Evolutionary conservation across 768 basidiomycete genomes (phyloP).

Genomic region (Coprinellus micaceus): DNA sequence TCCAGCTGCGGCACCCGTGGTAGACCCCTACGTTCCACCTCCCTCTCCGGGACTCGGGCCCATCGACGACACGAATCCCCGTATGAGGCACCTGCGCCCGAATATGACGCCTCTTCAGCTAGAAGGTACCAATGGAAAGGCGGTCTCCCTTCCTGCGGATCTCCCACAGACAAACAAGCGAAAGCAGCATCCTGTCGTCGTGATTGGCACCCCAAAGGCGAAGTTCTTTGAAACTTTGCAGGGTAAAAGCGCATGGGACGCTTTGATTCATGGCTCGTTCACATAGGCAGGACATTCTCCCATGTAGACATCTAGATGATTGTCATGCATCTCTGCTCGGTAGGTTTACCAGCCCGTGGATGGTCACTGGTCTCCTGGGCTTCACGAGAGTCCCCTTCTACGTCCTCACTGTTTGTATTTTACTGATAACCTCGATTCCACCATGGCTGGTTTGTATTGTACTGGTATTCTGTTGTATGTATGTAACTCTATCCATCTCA

Average conservation of each 20-base stretch:
- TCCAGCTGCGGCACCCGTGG: background rate
- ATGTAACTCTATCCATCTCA: no score
- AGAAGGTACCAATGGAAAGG: constrained; percentile 1
- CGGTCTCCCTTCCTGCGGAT: background rate
- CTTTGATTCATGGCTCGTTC: constrained; percentile 63
- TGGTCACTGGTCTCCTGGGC: no score
- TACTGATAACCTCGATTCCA: no score
- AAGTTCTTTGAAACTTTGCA: constrained; percentile 57
- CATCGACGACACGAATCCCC: constrained; percentile 6
- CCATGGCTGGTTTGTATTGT: no score
- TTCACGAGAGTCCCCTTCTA: no score
- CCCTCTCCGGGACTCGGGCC: constrained; percentile 1
- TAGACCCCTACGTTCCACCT: background rate
- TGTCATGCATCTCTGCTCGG: background rate
- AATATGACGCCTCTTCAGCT: constrained; percentile 1
- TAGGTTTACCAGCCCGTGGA: no score
- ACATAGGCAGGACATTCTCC: constrained; percentile 31
- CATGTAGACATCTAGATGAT: background rate
- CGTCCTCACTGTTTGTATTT: no score
- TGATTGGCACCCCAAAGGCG: constrained; percentile 34
- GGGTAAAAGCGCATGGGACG: constrained; percentile 64
- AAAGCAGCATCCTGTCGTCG: constrained; percentile 13
- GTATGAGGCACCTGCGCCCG: background rate
- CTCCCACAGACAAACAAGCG: constrained; percentile 8
- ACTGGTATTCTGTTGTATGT: no score